These are phyloP conservation scores for Neurospora sp. DNA, from an alignment of 495 filamentous ascomycete species.

Conservation along the genomic window DNA sequence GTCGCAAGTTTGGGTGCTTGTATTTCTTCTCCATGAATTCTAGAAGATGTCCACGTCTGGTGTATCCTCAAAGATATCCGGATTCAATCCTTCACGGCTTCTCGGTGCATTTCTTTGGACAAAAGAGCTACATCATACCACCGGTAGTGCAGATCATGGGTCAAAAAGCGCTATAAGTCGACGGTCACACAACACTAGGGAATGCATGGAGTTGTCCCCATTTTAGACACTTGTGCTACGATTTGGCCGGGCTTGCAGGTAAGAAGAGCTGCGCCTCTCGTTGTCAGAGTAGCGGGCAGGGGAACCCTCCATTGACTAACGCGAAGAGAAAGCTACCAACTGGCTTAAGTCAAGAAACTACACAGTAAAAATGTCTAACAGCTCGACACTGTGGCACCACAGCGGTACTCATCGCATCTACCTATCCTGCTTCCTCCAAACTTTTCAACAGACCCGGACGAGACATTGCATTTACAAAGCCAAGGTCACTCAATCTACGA, in stretches of 20 bases:
- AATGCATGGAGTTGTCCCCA: not conserved
- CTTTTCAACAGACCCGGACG: not conserved
- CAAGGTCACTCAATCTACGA: not conserved
- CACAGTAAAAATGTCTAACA: not conserved
- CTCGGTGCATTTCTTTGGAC: not conserved
- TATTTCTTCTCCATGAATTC: not conserved
- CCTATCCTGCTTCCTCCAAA: not conserved
- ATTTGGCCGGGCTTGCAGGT: not conserved
- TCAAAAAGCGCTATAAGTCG: not conserved
- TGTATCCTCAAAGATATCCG: not conserved
- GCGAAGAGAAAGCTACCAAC: not conserved
- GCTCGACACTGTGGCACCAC: not conserved
- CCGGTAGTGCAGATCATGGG: not conserved
- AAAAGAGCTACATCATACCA: not conserved
- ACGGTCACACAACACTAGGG: not conserved
- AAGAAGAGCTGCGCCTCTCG: not conserved
- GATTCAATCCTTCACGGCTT: not conserved
- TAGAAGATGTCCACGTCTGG: not conserved
- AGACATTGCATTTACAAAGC: not conserved
- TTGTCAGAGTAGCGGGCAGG: not conserved
- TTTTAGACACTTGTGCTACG: not conserved
- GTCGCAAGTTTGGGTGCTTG: not conserved
- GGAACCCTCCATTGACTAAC: not conserved
- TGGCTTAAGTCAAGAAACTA: not conserved
- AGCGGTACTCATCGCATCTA: not conserved